phyloP scores from a whole-genome alignment of 192 early-diverging fungal genomes.

The Backusella tuberculispora region DNA sequence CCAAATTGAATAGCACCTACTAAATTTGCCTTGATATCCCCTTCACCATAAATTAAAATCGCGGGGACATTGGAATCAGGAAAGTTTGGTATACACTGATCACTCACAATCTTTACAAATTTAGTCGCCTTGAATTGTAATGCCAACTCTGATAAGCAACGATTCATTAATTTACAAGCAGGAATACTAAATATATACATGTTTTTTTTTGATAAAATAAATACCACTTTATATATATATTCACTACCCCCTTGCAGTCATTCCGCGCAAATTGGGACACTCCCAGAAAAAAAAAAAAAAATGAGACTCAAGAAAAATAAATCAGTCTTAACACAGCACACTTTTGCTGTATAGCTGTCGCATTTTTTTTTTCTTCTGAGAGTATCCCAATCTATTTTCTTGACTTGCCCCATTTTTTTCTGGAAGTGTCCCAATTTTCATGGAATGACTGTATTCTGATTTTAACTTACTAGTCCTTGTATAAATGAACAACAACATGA shows the following conservation, averaged over 20 bases:
- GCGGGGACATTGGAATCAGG: slow-evolving; percentile 91
- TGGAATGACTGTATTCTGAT: not conserved
- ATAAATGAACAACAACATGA: slow-evolving; percentile 69
- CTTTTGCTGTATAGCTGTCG: no score
- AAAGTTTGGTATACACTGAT: slow-evolving; percentile 94
- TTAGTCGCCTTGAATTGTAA: slow-evolving; percentile 83
- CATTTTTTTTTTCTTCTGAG: no score
- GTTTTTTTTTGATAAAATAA: no score
- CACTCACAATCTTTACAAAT: slow-evolving; percentile 91
- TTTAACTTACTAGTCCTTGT: slow-evolving; percentile 54
- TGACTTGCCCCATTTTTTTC: no score
- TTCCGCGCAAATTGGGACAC: no score
- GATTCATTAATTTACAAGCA: slow-evolving; percentile 83
- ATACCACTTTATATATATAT: no score
- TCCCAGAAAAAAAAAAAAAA: no score
- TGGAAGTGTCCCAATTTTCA: no score
- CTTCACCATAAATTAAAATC: slow-evolving; percentile 87
- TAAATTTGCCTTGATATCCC: slow-evolving; percentile 84
- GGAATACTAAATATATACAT: slow-evolving; percentile 57
- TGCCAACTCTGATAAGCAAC: slow-evolving; percentile 74
- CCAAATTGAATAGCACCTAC: slow-evolving; percentile 81
- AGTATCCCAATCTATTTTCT: no score
- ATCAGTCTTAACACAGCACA: no score
- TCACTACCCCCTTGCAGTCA: no score
- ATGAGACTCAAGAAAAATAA: no score